Evolutionary conservation across 2,329 filamentous ascomycete genomes (phyloP), one percentile per base, ranked within the genome.

Genomic region (Chaetomium strumarium): DNA sequence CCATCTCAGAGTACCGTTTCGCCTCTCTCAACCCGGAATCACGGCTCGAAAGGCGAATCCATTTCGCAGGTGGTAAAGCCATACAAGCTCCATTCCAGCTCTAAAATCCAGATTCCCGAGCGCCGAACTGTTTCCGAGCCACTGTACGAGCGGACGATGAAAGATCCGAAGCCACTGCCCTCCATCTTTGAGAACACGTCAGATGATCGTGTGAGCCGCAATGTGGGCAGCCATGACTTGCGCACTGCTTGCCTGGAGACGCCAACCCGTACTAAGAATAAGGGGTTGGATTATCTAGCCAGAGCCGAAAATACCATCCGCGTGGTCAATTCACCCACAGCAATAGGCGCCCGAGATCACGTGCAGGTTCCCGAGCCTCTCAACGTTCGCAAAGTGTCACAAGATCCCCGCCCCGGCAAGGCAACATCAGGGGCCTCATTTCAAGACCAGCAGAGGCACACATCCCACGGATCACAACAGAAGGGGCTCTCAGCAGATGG

Each of bases 81-180:
- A 34, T 50, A 37, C 51, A 60, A 43, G 55, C 58, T 33, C 58
- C 63, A 59, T 11, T 33, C 50, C 9, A 44, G 20, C 7, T 46
- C 44, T 10, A 46, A 47, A 9, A 33, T 58, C 29, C 38, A 55
- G 19, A 41, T 49, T 17, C 51, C 60, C 3, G 73, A 78, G 16
- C 71, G 76, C 7, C 73, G 79, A 17, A 65, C 70, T 30, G 72
- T 75, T 4, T 81, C 79, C 11, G 78, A 77, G 3, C 79, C 79
- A 0, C 71, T 69, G 1, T 74, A 77, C 45, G 68, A 68, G 7
- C 69, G 74, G 19, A 66, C 65, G 12, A 68, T 65, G 20, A 53
- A 72, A 60, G 61, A 72, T 61, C 56, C 67, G 5, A 62, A 68
- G 9, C 69, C 68, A 6, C 61, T 81, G 20, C 76, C 78, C 2